A percentile compares a stretch with the other conserved stretches of the same genome.
Evolutionary conservation across 768 basidiomycete genomes (phyloP).

Genomic region (Daedaleopsis nitida): DNA sequence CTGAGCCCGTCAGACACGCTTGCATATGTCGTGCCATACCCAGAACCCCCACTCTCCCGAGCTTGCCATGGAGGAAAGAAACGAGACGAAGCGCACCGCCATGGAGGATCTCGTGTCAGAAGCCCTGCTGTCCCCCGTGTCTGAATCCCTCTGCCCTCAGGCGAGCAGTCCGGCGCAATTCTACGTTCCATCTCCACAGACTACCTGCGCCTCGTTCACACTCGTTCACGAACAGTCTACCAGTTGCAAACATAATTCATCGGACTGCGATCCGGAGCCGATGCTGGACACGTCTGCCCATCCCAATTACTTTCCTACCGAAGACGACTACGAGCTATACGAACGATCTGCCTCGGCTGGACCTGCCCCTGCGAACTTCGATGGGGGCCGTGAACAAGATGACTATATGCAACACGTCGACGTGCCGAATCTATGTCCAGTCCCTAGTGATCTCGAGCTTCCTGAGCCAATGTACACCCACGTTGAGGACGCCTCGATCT

Average conservation of each 20-base stretch:
- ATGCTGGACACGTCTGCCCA: background rate
- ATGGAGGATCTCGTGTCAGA: background rate
- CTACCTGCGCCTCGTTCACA: constrained; percentile 5
- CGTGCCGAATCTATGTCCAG: background rate
- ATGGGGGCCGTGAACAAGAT: background rate
- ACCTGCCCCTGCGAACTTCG: background rate
- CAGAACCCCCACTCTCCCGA: background rate
- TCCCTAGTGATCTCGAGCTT: background rate
- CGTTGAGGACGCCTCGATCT: background rate
- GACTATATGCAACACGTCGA: background rate
- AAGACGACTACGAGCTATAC: background rate
- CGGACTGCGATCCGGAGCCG: background rate
- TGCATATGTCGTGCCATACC: background rate
- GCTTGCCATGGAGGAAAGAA: background rate
- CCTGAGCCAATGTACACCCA: no score
- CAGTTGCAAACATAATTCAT: constrained; percentile 2
- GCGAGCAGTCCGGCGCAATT: background rate
- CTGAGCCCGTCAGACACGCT: background rate
- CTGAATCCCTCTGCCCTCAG: constrained; percentile 2
- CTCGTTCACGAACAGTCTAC: constrained; percentile 14
- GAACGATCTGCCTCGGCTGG: background rate
- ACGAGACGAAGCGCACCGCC: background rate
- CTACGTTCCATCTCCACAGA: constrained; percentile 3
- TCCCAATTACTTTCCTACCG: background rate
- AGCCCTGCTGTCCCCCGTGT: background rate